Conservation (phyloP, 2,329 filamentous ascomycete species). For the Aaosphaeria arxii region DNA sequence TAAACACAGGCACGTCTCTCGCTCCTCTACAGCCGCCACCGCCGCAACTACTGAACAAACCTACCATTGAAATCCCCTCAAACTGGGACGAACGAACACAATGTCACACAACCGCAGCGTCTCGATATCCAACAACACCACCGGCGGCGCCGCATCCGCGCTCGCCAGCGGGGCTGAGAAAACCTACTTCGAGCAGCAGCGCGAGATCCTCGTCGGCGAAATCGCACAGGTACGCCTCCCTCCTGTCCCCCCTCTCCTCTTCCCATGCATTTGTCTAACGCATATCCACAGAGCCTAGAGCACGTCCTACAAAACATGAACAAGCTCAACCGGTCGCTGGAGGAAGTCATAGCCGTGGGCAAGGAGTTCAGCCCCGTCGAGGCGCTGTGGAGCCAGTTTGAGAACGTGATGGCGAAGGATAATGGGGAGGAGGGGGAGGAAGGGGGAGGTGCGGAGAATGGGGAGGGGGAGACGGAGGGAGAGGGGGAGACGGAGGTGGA, state of each 20-base stretch:
- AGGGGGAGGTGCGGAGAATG: conserved; percentile 12
- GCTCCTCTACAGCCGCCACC: too few relatives aligned
- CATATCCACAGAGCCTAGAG: conserved; percentile 61
- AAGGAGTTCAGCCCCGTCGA: conserved; percentile 98
- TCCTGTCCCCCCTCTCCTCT: conserved; percentile 1
- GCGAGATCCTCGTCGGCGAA: conserved; percentile 67
- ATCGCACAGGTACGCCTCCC: conserved; percentile 63
- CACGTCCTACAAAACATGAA: conserved; percentile 95
- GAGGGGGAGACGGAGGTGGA: conserved; percentile 10
- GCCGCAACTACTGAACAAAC: too few relatives aligned
- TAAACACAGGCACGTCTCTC: too few relatives aligned
- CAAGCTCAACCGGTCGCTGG: conserved; percentile 85
- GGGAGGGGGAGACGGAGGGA: conserved; percentile 18
- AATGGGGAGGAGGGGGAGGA: conserved; percentile 48
- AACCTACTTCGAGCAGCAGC: conserved; percentile 72
- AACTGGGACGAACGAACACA: too few relatives aligned
- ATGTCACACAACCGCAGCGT: neutral
- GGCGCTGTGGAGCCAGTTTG: conserved; percentile 94
- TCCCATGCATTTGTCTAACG: neutral
- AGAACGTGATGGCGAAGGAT: conserved; percentile 86
- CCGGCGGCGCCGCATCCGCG: conserved; percentile 1
- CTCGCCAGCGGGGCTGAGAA: conserved; percentile 12
- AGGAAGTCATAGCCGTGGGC: conserved; percentile 88
- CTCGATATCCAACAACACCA: conserved; percentile 1
- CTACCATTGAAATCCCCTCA: too few relatives aligned